Conservation (phyloP, 2,329 filamentous ascomycete species). For the Trichoderma breve region DNA sequence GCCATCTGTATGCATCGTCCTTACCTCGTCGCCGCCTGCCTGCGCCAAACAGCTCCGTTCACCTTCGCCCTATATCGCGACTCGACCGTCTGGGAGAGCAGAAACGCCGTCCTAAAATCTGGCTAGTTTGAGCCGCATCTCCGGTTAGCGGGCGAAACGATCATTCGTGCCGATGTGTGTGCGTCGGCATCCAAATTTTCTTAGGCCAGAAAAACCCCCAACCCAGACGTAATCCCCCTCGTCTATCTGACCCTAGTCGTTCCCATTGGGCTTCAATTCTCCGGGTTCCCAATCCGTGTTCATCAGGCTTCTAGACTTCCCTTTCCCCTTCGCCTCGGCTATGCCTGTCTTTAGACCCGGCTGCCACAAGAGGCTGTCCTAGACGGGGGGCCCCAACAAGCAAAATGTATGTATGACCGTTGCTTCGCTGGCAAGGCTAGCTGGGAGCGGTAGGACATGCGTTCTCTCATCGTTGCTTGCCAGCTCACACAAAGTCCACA, state of each 20-base stretch:
- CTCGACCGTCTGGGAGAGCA: background rate
- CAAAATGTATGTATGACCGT: background rate
- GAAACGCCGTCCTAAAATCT: background rate
- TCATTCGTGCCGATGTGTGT: background rate
- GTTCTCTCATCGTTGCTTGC: slow-evolving; percentile 9
- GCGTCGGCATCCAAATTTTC: background rate
- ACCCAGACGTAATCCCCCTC: background rate
- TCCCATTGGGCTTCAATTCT: slow-evolving; percentile 21
- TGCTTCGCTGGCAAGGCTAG: slow-evolving; percentile 20
- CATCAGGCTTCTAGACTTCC: slow-evolving; percentile 7
- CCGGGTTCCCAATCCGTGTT: background rate
- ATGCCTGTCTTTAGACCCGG: background rate
- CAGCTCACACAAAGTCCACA: slow-evolving; percentile 14
- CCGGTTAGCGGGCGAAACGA: background rate
- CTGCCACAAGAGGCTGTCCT: background rate
- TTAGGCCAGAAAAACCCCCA: background rate
- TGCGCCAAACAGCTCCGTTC: background rate
- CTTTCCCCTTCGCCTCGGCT: background rate
- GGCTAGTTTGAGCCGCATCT: background rate
- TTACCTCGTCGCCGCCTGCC: background rate
- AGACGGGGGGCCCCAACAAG: background rate
- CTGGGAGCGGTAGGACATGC: background rate
- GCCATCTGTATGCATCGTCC: slow-evolving; percentile 12
- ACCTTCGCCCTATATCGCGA: background rate
- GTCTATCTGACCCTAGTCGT: background rate